Evolutionary conservation across 1,284 basidiomycete genomes (phyloP), one percentile per base, ranked within the genome.

Genomic region (Leccinum fuscescens): DNA sequence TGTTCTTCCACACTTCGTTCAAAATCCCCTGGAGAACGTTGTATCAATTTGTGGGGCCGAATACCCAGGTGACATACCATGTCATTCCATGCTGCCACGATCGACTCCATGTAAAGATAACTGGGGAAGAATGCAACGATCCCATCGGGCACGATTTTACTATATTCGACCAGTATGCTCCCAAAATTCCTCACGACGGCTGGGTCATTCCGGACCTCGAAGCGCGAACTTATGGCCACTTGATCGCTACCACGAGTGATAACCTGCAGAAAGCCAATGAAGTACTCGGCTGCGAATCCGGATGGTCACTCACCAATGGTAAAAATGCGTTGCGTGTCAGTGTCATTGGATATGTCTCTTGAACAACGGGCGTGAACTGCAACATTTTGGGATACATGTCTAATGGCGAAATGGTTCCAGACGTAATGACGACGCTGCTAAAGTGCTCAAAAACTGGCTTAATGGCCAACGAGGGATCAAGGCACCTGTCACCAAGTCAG

Each of bases 321-420:
- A 99, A 77, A 79, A 99, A 99, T 61, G 95, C 94, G 71, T 98
- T 97, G 60, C 97, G 86, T 3, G 94, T 93, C 35, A 99, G 84
- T 12, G 97, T 98, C 97, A 99, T 99, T 3, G 96, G 86, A 77
- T 99, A 99, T 3, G 92, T 93, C 76, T 98, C 96, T 78, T 97
- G 93, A 9, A 98, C 93, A 22, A 97, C 94, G 2, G 97, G 96
- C 33, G 94, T 94, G 74, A 99, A 99, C 69, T 96, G 94, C 49
- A 99, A 83, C 92, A 99, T 99, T 78, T 99, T 99, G 22, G 97
- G 97, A 76, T 99, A 97, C 97, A 99, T 99, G 78, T 99, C 97
- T 59, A 99, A 79, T 5, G 97, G 97, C 6, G 95, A 98, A 68
- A 99, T 96, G 33, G 97, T 99, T 68, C 97, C 97, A 12, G 94